Conservation (phyloP, 2,329 filamentous ascomycete genomes). For the Emmonsia crescens region DNA sequence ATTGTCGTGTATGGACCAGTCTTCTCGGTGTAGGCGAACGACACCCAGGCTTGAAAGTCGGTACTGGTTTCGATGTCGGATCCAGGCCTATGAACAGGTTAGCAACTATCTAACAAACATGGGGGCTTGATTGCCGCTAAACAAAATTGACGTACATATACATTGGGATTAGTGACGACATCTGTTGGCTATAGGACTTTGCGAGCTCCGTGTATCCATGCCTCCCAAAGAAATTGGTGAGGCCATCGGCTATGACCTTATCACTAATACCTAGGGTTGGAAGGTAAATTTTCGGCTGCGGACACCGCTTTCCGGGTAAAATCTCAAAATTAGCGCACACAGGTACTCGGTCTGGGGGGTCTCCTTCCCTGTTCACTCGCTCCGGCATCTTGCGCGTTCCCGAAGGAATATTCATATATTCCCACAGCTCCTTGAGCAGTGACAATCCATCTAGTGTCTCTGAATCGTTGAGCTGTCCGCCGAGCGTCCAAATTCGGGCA, state of each 20-base stretch:
- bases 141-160: not conserved
- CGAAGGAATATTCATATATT: slow-evolving; percentile 7
- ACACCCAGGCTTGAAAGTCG: not conserved
- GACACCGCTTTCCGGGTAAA: not conserved
- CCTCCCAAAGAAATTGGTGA: slow-evolving; percentile 1
- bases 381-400: slow-evolving; percentile 8
- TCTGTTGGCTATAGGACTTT: not conserved
- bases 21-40: slow-evolving; percentile 1
- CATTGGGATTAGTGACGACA: not conserved
- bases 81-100: not conserved
- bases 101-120: not conserved
- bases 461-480: slow-evolving; percentile 7
- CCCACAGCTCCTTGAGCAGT: slow-evolving; percentile 14
- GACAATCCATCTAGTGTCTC: slow-evolving; percentile 10
- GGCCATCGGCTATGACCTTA: not conserved
- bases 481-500: slow-evolving; percentile 15
- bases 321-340: not conserved
- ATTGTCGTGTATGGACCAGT: not conserved
- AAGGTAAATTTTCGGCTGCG: not conserved
- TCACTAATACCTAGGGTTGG: not conserved
- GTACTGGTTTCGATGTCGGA: not conserved
- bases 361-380: slow-evolving; percentile 5
- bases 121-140: not conserved
- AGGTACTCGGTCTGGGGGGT: slow-evolving; percentile 6
- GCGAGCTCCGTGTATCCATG: not conserved